Evolutionary conservation across 305 asterid species (phyloP).

Genomic region (Fraxinus paxiana): DNA sequence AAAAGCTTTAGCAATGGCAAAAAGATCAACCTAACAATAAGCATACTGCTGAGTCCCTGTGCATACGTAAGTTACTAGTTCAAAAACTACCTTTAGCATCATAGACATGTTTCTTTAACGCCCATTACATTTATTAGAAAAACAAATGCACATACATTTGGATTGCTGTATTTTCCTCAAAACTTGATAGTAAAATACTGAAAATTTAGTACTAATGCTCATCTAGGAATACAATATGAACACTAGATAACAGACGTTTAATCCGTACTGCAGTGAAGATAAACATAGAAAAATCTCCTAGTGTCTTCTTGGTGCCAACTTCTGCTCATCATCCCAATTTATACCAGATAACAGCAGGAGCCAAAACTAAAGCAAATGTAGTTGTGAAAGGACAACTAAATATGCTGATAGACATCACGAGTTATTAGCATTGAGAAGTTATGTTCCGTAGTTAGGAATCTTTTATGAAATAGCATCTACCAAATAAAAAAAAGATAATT

Average conservation of each 20-base stretch:
- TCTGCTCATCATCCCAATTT: neutral
- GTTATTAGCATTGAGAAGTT: neutral
- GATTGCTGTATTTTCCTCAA: neutral
- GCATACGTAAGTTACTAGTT: neutral
- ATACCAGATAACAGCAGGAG: neutral
- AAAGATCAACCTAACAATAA: neutral
- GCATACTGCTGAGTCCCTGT: neutral
- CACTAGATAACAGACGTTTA: neutral
- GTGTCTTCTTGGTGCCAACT: neutral
- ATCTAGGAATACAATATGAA: neutral
- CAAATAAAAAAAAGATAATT: neutral
- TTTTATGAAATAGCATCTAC: neutral
- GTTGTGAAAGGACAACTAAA: neutral
- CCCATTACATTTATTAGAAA: neutral
- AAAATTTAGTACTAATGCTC: neutral
- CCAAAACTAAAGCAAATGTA: neutral
- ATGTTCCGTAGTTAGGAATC: neutral
- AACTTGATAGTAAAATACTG: neutral
- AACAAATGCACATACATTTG: neutral
- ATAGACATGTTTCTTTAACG: neutral
- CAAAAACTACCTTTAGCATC: neutral
- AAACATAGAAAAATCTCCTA: neutral
- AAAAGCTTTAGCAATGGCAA: neutral
- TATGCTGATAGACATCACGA: neutral
- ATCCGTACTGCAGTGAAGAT: neutral